Evolutionary conservation across 2,329 filamentous ascomycete genomes (phyloP), one percentile per base, ranked within the genome.

Genomic region (Polytolypa hystricis): DNA sequence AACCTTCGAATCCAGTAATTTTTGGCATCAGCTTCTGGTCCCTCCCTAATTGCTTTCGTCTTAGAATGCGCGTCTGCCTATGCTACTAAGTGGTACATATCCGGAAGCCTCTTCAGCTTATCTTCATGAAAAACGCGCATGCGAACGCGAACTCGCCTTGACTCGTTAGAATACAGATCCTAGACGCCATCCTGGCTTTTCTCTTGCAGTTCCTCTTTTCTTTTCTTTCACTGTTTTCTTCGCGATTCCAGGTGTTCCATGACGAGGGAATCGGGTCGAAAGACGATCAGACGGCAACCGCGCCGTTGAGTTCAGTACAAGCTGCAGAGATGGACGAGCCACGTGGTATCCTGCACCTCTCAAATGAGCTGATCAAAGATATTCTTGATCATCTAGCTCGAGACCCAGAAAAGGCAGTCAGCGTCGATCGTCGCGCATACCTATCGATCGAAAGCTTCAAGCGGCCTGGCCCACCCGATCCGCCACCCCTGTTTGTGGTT

Each of bases 361-460:
- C 66, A 42, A 67, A 68, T 46, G 69, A 72, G 48, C 54, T 72
- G 34, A 55, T 72, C 28, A 60, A 60, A 41, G 61, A 64, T 38
- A 68, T 72, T 17, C 58, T 73, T 45, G 66, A 70, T 47, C 58
- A 67, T 45, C 63, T 73, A 45, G 65, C 66, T 37, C 61, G 64
- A n/a, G 66, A 71, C 39, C 61, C 65, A n/a, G 65, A 71, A 33
- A 67, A 62, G 46, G 60, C 62, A 26, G 60, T 71, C 40, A 63
- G 58, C 27, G 60, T 71, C 30, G 69, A 72, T 42, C 60, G 65
- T 34, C 61, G 70, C 40, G 66, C 64, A 34, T 71, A 70, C 47
- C 58, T 73, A 14, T 73, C 69, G 5, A 66, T 70, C 40, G 70
- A 73, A 51, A 71, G 67, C 53, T 70, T 73, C 52, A 66, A 62